These are phyloP conservation scores for Populus hybrid DNA, from an alignment of 441 rosid species.

Conservation along the genomic window DNA sequence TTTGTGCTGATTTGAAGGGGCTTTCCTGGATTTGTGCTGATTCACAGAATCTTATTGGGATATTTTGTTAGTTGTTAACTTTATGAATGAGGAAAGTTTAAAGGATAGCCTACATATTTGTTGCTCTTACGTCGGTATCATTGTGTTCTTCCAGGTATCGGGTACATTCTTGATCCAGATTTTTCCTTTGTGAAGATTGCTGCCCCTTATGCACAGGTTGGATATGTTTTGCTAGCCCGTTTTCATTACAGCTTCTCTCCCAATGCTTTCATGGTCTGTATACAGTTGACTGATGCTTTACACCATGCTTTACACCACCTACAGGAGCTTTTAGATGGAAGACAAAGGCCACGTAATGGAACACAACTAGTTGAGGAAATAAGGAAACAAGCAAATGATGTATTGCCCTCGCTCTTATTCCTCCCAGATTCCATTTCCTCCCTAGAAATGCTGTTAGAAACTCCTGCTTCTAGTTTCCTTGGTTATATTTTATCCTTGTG, in stretches of 20 bases:
- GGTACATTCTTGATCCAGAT: conserved; percentile 76
- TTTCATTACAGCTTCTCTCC: conserved; percentile 2
- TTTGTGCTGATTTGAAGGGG: background rate
- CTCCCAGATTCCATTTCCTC: conserved; percentile 2
- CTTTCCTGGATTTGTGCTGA: background rate
- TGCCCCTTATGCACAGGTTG: conserved; percentile 94
- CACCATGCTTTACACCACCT: conserved; percentile 14
- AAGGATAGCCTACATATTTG: background rate
- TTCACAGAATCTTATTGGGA: background rate
- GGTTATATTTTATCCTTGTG: background rate
- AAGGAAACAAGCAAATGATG: conserved; percentile 92
- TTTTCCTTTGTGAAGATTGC: conserved; percentile 86
- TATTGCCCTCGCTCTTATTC: conserved; percentile 22
- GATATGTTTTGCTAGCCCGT: conserved; percentile 1
- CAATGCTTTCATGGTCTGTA: conserved; percentile 4
- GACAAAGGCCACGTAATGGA: conserved; percentile 50
- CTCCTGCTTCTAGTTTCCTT: background rate
- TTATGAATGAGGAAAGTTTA: background rate
- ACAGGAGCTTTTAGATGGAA: conserved; percentile 81
- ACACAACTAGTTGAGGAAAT: conserved; percentile 69
- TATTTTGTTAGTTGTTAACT: background rate
- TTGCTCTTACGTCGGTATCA: conserved; percentile 4
- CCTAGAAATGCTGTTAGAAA: background rate
- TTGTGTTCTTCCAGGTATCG: conserved; percentile 57
- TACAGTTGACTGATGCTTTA: conserved; percentile 9